Conservation (phyloP, 2,329 filamentous ascomycete genomes). For the Herpotrichia juniperi region DNA sequence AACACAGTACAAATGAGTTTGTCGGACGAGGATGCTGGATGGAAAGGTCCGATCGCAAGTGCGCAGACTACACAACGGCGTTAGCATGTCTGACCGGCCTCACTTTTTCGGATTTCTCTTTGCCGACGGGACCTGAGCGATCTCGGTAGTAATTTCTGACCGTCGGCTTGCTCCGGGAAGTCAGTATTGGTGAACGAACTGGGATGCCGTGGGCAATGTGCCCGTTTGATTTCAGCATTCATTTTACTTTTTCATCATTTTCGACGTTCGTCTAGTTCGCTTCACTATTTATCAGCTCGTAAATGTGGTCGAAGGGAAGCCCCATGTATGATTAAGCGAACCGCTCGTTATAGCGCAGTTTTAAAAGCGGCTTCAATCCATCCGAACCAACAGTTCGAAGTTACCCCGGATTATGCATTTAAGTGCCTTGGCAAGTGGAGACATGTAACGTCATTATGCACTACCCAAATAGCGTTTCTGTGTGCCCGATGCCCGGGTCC, state of each 20-base stretch:
- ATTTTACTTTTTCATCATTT: constrained; percentile 2
- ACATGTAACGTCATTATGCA: constrained; percentile 13
- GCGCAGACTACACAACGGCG: constrained; percentile 21
- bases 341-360: background rate
- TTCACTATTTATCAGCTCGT: background rate
- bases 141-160: constrained; percentile 28
- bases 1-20: constrained; percentile 21
- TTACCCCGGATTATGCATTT: constrained; percentile 22
- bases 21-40: constrained; percentile 17
- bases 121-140: constrained; percentile 14
- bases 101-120: constrained; percentile 16
- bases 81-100: constrained; percentile 20
- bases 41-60: constrained; percentile 21
- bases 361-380: background rate
- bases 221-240: constrained; percentile 15
- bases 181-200: constrained; percentile 22
- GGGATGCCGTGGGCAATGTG: constrained; percentile 20
- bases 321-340: background rate
- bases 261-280: background rate
- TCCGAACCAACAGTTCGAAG: background rate
- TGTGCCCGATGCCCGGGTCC: constrained; percentile 5
- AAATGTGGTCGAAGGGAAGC: background rate
- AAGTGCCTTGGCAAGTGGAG: constrained; percentile 16
- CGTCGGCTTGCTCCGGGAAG: constrained; percentile 17
- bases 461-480: constrained; percentile 1